Evolutionary conservation across 768 basidiomycete species (phyloP), one percentile per base, ranked within the genome.

Genomic region (Lactarius indigo): DNA sequence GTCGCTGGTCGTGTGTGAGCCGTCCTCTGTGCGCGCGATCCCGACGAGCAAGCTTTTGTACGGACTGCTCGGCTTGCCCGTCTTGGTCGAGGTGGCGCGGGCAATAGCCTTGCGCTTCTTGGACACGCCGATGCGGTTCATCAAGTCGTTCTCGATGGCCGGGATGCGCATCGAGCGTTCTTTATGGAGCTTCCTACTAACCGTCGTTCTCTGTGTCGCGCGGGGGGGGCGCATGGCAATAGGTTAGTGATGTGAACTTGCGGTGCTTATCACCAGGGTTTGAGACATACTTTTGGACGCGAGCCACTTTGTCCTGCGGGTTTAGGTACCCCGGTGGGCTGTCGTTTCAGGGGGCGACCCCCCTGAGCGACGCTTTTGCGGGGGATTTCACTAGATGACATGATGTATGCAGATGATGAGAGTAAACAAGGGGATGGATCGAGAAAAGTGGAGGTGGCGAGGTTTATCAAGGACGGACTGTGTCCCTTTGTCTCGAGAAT

Each of bases 131-230:
- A 58, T 35, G 37, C 57, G 57, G 37, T 58, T 58, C 57, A 58
- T 30, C 57, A 58, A 15, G 57, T 58, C 57, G 57, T 58, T 58
- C 57, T 58, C 57, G 35, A 58, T 58, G n/a, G 57, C 57, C 8
- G 57, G 57, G 57, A 58, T 26, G 35, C 57, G 57, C 57, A 58
- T 58, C 23, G 57, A 58, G 57, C 57, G 57, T 15, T 39, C 23
- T 35, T 39, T 35, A 5, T 26, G 57, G 23, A 39, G 35, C 17
- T n/a, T 35, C n/a, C 57, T 35, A 3, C 56, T n/a, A 13, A 13
- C 33, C 7, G 55, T 20, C 55, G 13, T 56, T 31, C 8, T 20
- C 55, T 56, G 57, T 35, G 35, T n/a, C 4, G 12, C n/a, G 15
- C 12, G 18, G n/a, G 57, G 18, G n/a, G 57, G 15, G 33, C 35